Base-by-base conservation (phyloP, 2,329 filamentous ascomycete genomes). In the Grosmannia huntii region DNA sequence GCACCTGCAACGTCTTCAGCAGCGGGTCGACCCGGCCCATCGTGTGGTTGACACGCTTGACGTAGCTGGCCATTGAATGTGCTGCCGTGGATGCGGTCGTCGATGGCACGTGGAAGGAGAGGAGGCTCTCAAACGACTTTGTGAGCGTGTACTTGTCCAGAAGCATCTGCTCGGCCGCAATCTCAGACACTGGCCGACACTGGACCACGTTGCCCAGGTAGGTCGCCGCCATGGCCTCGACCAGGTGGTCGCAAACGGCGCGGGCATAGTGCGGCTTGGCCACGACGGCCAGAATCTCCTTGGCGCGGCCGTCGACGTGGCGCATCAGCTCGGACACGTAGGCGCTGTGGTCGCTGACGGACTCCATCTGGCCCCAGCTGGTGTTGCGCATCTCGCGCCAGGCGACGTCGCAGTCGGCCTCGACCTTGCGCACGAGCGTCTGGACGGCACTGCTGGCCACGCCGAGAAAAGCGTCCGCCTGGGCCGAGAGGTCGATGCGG, bases 341-440 rank as follows among this genome's bases (percentile, higher is more conserved):
- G 0, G 87, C 85, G 71, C 90, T 96, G 68, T 96, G 90, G 69
- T 99, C 94, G 51, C 89, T 89, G 4, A 96, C 94, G 60, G 81
- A 87, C 65, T 97, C 94, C 77, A 99, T 88, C 63, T 87, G 90
- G 70, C 86, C 88, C 94, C 94, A 99, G 54, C 91, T 88, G 0
- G 87, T 95, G 68, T 96, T 96, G 62, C 86, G 87, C 94, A 99
- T 99, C 74, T 97, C 94, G 59, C 91, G 83, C 94, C 92, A 99
- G 19, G 86, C 85, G 0, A 87, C 82, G 63, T 97, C 92, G 65
- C 90, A 87, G 56, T 87, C 86, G 0, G 85, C 70, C 68, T 96
- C 91, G 5, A 96, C 88, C 66, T 85, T 86, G 61, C 88, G 85
- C 5, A 97, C 91, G 52, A 99, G 77, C 0, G 87, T 82, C 55